phyloP scores from a whole-genome alignment of 2,329 filamentous ascomycete genomes.

The Metarhizium album region DNA sequence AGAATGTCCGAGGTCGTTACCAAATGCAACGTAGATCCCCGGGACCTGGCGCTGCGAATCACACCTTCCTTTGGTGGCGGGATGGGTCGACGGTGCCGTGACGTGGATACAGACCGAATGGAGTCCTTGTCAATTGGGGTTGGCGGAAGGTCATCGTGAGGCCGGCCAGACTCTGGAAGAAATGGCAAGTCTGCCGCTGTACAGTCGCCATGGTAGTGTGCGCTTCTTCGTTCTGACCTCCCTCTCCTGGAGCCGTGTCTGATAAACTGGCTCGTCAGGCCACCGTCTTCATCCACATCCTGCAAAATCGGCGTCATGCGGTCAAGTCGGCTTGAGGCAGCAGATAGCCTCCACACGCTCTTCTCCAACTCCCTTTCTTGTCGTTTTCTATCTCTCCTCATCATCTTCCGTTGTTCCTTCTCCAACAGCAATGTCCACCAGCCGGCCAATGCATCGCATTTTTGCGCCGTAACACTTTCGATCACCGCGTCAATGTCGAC shows the following conservation, averaged over 20 bases:
- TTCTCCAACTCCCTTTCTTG: slow-evolving; percentile 77
- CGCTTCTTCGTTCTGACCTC: slow-evolving; percentile 64
- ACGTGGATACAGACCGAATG: slow-evolving; percentile 65
- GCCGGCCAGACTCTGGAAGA: slow-evolving; percentile 51
- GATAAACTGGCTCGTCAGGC: slow-evolving; percentile 33
- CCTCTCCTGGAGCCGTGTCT: slow-evolving; percentile 52
- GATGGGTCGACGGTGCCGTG: slow-evolving; percentile 61
- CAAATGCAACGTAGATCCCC: slow-evolving; percentile 78
- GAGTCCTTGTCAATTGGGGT: slow-evolving; percentile 72
- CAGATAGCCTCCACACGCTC: slow-evolving; percentile 71
- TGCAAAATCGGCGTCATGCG: slow-evolving; percentile 65
- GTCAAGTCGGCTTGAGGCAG: slow-evolving; percentile 78
- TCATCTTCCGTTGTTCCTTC: slow-evolving; percentile 85
- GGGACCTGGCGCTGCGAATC: slow-evolving; percentile 56
- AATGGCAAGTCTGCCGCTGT: slow-evolving; percentile 65
- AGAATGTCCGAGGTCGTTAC: slow-evolving; percentile 55
- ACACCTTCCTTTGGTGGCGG: slow-evolving; percentile 79
- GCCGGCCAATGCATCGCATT: slow-evolving; percentile 81
- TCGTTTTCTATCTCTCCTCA: slow-evolving; percentile 67
- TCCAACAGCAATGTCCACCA: slow-evolving; percentile 96
- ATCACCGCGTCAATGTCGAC: slow-evolving; percentile 92
- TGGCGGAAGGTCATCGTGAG: slow-evolving; percentile 41
- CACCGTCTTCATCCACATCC: slow-evolving; percentile 69
- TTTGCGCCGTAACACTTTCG: slow-evolving; percentile 81
- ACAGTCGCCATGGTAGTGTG: slow-evolving; percentile 50